Conservation (phyloP, 2,329 filamentous ascomycete species). For the Penicillium crustosum region DNA sequence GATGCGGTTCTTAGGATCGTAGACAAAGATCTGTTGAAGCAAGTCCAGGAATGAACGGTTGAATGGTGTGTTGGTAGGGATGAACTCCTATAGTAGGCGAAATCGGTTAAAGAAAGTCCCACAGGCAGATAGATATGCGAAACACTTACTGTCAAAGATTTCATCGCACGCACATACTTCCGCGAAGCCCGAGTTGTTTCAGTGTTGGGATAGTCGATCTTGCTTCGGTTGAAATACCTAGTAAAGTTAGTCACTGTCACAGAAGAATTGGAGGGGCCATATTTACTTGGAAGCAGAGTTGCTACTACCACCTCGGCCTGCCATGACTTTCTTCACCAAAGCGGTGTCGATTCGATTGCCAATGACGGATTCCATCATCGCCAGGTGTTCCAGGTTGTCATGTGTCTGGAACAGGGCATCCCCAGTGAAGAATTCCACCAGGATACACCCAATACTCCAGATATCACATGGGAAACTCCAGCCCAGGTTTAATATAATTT, state of each 20-base stretch:
- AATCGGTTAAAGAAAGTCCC: conserved; percentile 12
- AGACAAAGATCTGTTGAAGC: conserved; percentile 63
- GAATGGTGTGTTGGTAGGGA: conserved; percentile 59
- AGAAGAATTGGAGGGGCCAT: conserved; percentile 11
- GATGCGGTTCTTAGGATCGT: conserved; percentile 65
- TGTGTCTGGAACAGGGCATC: conserved; percentile 69
- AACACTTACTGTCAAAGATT: conserved; percentile 55
- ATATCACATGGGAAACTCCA: conserved; percentile 70
- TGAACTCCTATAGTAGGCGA: conserved; percentile 56
- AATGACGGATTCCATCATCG: conserved; percentile 68
- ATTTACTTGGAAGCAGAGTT: conserved; percentile 58
- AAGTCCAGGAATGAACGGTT: conserved; percentile 65
- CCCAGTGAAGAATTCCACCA: conserved; percentile 68
- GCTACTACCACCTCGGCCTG: conserved; percentile 48
- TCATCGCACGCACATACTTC: conserved; percentile 70
- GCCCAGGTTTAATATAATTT: conserved; percentile 66
- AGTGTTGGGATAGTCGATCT: conserved; percentile 62
- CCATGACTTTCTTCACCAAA: conserved; percentile 54
- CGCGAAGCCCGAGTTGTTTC: conserved; percentile 63
- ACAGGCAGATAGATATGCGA: neutral
- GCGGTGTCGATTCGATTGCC: conserved; percentile 56
- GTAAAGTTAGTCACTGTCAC: conserved; percentile 31
- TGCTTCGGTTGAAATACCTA: conserved; percentile 57
- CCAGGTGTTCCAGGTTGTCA: conserved; percentile 66
- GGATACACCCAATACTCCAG: conserved; percentile 68